Evolutionary conservation across 2,329 filamentous ascomycete genomes (phyloP), one percentile per base, ranked within the genome.

Genomic region (Diaporthe caulivora): DNA sequence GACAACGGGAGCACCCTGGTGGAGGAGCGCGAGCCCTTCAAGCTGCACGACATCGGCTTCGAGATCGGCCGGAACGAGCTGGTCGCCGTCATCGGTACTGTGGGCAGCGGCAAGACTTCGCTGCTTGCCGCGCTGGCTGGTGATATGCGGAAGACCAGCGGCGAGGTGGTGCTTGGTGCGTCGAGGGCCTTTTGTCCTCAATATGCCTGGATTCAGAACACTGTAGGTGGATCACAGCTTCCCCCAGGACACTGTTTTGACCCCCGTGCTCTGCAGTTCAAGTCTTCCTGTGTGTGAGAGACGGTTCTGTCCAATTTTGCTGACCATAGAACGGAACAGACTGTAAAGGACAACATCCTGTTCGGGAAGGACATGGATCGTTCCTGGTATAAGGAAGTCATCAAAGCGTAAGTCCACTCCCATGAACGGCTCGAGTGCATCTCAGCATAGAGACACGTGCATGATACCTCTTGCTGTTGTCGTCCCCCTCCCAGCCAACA

Each of bases 141-240:
- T 31, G 96, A 98, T 76, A 98, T 98, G 96, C 91, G 95, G 57
- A 93, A 92, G 81, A 97, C 94, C 0, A 85, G 84, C 4, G 95
- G 95, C 15, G 88, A 92, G 49, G 89, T 97, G 8, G 88, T 90
- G 0, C 89, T 97, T 77, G 94, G 95, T 53, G 94, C 94, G 0
- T 92, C 91, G 3, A 88, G 95, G 75, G 94, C 96, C 0, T 98
- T 98, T 79, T 98, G 97, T 77, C 96, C 96, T 0, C 96, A 99
- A 80, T 98, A 98, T 80, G 94, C 97, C 0, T 99, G 97, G 97
- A 98, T 99, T 64, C 96, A 98, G 80, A 98, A 98, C 79, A 89
- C 95, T 53, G 62, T 67, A 3, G 53, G 62, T 40, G 29, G 2
- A 34, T 15, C 7, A 9, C 17, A 1, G 21, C 13, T 24, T 11